These are phyloP conservation scores for Anthracocystis walkeri DNA, from an alignment of 1,284 basidiomycete genomes.

Conservation along the genomic window DNA sequence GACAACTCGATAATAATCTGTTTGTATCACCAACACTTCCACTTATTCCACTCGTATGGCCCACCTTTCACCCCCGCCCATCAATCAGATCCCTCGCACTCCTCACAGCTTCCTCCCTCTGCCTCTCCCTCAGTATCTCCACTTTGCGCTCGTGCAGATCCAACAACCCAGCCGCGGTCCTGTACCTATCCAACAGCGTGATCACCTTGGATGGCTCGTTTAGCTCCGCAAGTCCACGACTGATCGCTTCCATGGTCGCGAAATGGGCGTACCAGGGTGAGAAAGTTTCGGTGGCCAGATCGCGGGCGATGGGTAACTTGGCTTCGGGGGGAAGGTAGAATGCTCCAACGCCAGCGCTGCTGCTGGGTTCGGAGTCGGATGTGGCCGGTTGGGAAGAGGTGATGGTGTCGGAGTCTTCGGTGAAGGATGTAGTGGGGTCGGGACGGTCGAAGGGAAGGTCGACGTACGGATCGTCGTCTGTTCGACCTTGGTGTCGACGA, in stretches of 20 bases:
- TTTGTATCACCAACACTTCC: not conserved
- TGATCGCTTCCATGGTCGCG: slow-evolving; percentile 47
- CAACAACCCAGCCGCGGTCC: slow-evolving; percentile 19
- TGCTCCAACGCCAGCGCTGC: slow-evolving; percentile 4
- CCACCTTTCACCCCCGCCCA: slow-evolving; percentile 10
- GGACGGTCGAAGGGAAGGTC: slow-evolving; percentile 32
- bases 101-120: slow-evolving; percentile 28
- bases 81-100: slow-evolving; percentile 42
- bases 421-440: not conserved
- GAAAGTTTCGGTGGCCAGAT: slow-evolving; percentile 14
- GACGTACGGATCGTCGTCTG: slow-evolving; percentile 35
- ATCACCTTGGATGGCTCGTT: slow-evolving; percentile 17
- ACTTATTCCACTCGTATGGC: too few species aligned
- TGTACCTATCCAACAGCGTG: slow-evolving; percentile 22
- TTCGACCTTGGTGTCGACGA: slow-evolving; percentile 27
- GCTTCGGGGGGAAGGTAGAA: slow-evolving; percentile 19
- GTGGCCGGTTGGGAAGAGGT: not conserved
- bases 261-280: slow-evolving; percentile 53
- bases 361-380: slow-evolving; percentile 14
- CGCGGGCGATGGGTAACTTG: slow-evolving; percentile 10
- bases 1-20: too few species aligned
- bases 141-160: slow-evolving; percentile 42
- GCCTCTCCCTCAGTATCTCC: slow-evolving; percentile 27
- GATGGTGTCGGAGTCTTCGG: not conserved
- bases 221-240: slow-evolving; percentile 19